Evolutionary conservation across 805 yeast genomes (phyloP).

Genomic region (Teunomyces tritomae): DNA sequence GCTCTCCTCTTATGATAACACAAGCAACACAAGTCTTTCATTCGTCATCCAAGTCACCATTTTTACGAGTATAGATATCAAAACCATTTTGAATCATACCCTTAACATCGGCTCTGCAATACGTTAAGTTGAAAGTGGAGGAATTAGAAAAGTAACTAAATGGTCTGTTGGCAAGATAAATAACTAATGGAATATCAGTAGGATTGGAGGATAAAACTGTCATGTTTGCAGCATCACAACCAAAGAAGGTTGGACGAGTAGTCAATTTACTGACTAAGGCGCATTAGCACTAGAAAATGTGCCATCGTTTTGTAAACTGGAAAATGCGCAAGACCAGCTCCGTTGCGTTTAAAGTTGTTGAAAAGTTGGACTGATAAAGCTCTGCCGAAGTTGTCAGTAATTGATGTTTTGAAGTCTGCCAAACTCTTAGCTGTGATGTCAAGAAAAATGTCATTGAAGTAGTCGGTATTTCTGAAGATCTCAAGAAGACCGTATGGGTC

Average conservation of each 20-base stretch:
- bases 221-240: constrained; percentile 67
- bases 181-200: constrained; percentile 62
- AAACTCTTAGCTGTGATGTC: constrained; percentile 24
- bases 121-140: constrained; percentile 65
- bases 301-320: constrained; percentile 14
- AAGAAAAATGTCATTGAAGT: constrained; percentile 39
- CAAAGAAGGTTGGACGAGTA: constrained; percentile 73
- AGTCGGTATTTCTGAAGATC: constrained; percentile 12
- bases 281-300: constrained; percentile 28
- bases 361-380: constrained; percentile 34
- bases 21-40: constrained; percentile 78
- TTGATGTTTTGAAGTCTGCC: constrained; percentile 33
- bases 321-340: constrained; percentile 18
- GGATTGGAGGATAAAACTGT: constrained; percentile 36
- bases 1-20: constrained; percentile 75
- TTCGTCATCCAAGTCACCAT: constrained; percentile 62
- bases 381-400: constrained; percentile 43
- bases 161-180: constrained; percentile 75
- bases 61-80: constrained; percentile 62
- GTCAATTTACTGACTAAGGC: constrained; percentile 66
- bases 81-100: constrained; percentile 72
- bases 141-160: constrained; percentile 65
- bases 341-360: constrained; percentile 18
- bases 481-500: constrained; percentile 9
- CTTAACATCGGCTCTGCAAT: constrained; percentile 52